Evolutionary conservation across 2,329 filamentous ascomycete species (phyloP).

Genomic region (Ceratocystis destructans): DNA sequence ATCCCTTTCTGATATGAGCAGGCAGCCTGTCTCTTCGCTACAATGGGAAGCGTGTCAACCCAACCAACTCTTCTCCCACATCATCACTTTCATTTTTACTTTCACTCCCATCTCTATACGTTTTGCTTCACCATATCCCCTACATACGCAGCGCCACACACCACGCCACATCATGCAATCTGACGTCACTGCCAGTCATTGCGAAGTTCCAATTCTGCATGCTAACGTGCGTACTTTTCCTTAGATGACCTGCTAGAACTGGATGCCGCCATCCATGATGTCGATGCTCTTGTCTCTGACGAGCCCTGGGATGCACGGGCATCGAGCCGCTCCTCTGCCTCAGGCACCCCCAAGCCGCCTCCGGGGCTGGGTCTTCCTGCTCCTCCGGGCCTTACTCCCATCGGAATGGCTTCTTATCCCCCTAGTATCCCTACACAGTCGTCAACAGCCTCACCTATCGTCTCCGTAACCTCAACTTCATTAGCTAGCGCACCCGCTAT

Average conservation of each 20-base stretch:
- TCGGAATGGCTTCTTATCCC: neutral
- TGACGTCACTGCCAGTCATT: conserved; percentile 14
- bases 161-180: conserved; percentile 1
- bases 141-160: neutral
- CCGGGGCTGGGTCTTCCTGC: conserved; percentile 21
- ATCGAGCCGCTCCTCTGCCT: neutral
- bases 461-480: neutral
- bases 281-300: conserved; percentile 57
- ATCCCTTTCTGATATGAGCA: neutral
- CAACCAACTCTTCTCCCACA: neutral
- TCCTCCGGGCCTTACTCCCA: conserved; percentile 22
- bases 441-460: neutral
- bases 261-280: conserved; percentile 47
- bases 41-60: neutral
- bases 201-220: conserved; percentile 21
- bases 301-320: conserved; percentile 24
- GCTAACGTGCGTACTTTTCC: conserved; percentile 31
- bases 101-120: neutral
- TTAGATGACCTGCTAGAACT: conserved; percentile 48
- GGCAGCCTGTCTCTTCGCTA: neutral
- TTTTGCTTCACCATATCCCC: neutral
- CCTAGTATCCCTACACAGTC: neutral
- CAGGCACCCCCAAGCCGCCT: conserved; percentile 9
- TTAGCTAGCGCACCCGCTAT: neutral
- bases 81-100: too few species aligned